phyloP scores from a whole-genome alignment of 139 green algal genomes.

The Tetraselmis chui region DNA sequence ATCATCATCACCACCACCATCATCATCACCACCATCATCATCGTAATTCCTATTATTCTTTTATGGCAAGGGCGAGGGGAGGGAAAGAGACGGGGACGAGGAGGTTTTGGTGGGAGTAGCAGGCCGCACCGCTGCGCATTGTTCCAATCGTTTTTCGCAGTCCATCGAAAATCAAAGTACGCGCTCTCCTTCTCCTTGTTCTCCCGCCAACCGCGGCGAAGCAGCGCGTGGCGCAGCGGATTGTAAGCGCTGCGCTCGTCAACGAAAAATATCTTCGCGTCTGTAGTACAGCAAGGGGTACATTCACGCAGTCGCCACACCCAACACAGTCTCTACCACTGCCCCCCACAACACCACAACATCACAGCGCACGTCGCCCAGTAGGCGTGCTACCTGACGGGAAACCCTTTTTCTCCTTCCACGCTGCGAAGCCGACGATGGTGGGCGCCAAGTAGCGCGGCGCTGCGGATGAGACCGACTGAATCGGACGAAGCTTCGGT shows the following conservation, averaged over 20 bases:
- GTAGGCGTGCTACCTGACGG: neutral
- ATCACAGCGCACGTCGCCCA: neutral
- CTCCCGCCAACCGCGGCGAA: slow-evolving; percentile 7
- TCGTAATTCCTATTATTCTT: too few species aligned
- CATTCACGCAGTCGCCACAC: neutral
- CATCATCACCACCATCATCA: too few species aligned
- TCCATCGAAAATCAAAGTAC: slow-evolving; percentile 7
- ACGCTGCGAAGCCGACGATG: neutral
- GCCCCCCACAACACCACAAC: neutral
- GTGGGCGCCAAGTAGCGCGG: neutral
- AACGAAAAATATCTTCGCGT: neutral
- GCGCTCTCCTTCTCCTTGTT: slow-evolving; percentile 6
- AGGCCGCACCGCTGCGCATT: slow-evolving; percentile 1
- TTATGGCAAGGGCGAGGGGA: too few species aligned
- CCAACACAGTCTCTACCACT: neutral
- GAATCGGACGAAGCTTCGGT: neutral
- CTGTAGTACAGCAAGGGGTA: neutral
- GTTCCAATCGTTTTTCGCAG: slow-evolving; percentile 2
- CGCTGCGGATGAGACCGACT: neutral
- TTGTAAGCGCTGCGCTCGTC: neutral
- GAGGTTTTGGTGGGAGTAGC: too few species aligned
- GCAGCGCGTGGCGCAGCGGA: neutral
- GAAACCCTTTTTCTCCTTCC: neutral
- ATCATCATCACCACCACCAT: too few species aligned
- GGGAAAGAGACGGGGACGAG: too few species aligned